Base-by-base conservation (phyloP, 2,329 filamentous ascomycete species). In the Ilyonectria robusta region DNA sequence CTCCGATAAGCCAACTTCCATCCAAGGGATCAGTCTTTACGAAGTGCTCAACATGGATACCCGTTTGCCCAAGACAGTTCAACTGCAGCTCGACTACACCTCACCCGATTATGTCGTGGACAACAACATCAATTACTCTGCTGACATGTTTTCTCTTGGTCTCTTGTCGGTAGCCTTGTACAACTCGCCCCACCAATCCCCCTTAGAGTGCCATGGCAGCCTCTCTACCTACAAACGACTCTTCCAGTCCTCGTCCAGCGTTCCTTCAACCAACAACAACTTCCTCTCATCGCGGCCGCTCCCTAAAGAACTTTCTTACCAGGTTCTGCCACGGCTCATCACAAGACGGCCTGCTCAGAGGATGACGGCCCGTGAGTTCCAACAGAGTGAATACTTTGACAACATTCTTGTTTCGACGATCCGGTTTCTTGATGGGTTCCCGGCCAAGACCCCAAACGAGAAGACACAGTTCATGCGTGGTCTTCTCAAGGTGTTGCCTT, bases 381-480 rank as follows among this genome's bases (percentile, higher is more conserved):
- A 99, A 78, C 90, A 98, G 79, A 97, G 94, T 76, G 91, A 94
- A 72, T 99, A 97, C 78, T 99, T 99, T 78, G 94, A 99, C 81
- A 99, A 98, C 76, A 93, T 98, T 51, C 86, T 99, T 5, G 94
- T 99, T 23, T 97, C 95, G 0, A 98, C 96, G 0, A 97, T 99
- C 69, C 93, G 96, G 13, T 99, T 99, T 77, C 84, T 99, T 29
- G 96, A 99, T 75, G 89, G 91, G 0, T 89, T 99, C 66, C 95
- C 96, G 0, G 93, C 94, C 37, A 99, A 99, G 83, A 97, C 94
- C 1, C 88, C 93, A 0, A 93, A 90, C 69, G 96, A 99, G 77
- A 99, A 99, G 79, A 88, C 92, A 7, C 92, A 94, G 65, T 99
- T 99, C 78, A 89, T 99, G 87, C 90, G 94, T 61, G 96, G 96